phyloP scores from a whole-genome alignment of 2,329 filamentous ascomycete genomes.

The Karstenula rhodostoma region DNA sequence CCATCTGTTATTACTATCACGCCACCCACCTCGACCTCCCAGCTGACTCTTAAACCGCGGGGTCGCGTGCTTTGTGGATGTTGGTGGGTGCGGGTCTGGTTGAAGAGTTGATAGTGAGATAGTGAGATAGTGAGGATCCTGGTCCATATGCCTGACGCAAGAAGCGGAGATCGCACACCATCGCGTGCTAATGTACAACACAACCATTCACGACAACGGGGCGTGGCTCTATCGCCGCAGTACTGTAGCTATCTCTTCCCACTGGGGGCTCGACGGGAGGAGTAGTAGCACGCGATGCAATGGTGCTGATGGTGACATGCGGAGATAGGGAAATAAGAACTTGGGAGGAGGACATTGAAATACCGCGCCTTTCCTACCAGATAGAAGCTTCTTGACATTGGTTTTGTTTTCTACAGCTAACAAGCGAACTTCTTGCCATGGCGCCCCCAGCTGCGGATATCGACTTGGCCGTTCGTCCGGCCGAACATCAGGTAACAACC shows the following conservation, averaged over 20 bases:
- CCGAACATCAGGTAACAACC: not conserved
- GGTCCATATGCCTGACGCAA: slow-evolving; percentile 15
- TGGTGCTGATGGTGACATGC: slow-evolving; percentile 2
- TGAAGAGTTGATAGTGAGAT: no score
- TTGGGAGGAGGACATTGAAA: not conserved
- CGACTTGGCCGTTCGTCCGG: slow-evolving; percentile 6
- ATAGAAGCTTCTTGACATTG: not conserved
- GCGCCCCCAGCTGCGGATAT: slow-evolving; percentile 13
- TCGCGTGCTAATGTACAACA: not conserved
- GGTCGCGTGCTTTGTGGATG: no score
- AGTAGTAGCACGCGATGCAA: slow-evolving; percentile 2
- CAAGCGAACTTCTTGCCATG: not conserved
- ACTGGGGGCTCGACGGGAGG: not conserved
- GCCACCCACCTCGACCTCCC: no score
- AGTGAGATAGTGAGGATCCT: no score
- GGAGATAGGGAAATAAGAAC: not conserved
- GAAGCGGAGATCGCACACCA: slow-evolving; percentile 12
- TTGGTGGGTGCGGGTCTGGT: no score
- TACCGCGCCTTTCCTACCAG: not conserved
- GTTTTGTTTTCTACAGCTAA: not conserved
- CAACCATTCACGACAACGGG: not conserved
- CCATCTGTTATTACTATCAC: no score
- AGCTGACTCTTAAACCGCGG: no score
- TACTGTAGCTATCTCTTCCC: not conserved
- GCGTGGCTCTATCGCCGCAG: slow-evolving; percentile 49